Percentiles rank a stretch among this genome's conserved stretches.
Evolutionary conservation across 2,329 filamentous ascomycete species (phyloP).

Genomic region (Ophiostoma angusticollis): DNA sequence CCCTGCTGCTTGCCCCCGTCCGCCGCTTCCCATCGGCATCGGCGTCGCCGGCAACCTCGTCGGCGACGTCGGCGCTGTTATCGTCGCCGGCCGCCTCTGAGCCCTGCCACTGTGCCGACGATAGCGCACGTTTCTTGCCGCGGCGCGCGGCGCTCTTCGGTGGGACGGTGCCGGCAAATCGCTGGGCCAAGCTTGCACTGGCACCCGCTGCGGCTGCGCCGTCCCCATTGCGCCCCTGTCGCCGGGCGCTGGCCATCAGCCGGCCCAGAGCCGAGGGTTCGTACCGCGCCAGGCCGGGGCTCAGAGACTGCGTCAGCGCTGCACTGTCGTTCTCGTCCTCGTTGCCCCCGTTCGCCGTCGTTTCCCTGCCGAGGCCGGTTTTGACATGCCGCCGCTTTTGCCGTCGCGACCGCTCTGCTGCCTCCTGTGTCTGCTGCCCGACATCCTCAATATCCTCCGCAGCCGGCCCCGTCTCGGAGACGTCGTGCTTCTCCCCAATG

Average conservation of each 20-base stretch:
- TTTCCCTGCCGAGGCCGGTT: too few species aligned
- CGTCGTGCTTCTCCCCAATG: constrained; percentile 2
- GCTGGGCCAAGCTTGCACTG: too few species aligned
- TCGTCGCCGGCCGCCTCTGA: background rate
- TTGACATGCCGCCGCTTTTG: too few species aligned
- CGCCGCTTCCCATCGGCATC: too few species aligned
- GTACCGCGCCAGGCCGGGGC: constrained; percentile 3
- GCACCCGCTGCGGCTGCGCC: background rate
- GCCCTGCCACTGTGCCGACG: constrained; percentile 4
- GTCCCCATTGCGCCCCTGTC: background rate
- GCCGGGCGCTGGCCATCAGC: background rate
- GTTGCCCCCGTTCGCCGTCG: background rate
- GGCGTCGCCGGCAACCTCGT: too few species aligned
- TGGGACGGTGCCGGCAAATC: background rate
- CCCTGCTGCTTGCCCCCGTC: too few species aligned
- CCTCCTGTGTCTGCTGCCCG: background rate
- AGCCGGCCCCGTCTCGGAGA: constrained; percentile 5
- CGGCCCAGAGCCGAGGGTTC: constrained; percentile 1
- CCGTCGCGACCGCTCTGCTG: too few species aligned
- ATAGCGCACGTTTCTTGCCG: constrained; percentile 6
- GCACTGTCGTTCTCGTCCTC: constrained; percentile 1
- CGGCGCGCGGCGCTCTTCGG: background rate
- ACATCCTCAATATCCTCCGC: background rate
- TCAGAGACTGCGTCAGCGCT: constrained; percentile 6
- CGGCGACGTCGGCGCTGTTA: background rate